Percentiles rank a stretch among this genome's conserved stretches.
Conservation (phyloP, 2,329 filamentous ascomycete genomes). For the Penicillium occitanis region DNA sequence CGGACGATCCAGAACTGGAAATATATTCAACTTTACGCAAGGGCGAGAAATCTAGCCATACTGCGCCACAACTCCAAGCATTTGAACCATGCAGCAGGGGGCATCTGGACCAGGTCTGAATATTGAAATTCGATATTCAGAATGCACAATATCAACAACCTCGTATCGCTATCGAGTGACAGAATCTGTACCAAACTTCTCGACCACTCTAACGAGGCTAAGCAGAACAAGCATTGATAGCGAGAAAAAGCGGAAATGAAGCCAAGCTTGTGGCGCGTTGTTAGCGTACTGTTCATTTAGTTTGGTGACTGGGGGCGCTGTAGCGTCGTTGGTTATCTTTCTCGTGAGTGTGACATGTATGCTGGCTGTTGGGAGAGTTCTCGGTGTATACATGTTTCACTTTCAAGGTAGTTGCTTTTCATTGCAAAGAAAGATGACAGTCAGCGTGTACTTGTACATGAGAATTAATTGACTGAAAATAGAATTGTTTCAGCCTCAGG, state of each 20-base stretch:
- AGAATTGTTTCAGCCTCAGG: slow-evolving; percentile 7
- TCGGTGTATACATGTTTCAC: neutral
- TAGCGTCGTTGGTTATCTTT: neutral
- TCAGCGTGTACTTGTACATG: neutral
- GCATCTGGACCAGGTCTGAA: neutral
- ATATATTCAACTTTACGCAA: neutral
- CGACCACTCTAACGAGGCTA: neutral
- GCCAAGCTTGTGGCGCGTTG: slow-evolving; percentile 13
- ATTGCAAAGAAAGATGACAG: neutral
- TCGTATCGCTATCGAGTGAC: neutral
- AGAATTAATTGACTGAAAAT: neutral
- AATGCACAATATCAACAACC: neutral
- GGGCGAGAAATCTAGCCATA: neutral
- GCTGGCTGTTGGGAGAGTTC: neutral
- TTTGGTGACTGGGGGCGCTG: neutral
- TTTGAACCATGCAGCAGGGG: neutral
- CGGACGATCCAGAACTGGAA: neutral
- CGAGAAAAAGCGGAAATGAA: slow-evolving; percentile 4
- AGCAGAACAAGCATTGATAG: slow-evolving; percentile 7
- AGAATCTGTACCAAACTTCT: neutral
- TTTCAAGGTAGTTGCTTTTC: neutral
- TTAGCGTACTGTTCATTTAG: neutral
- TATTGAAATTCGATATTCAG: neutral
- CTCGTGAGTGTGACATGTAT: neutral
- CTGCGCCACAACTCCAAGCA: neutral